Evolutionary conservation across 2,329 filamentous ascomycete genomes (phyloP), one percentile per base, ranked within the genome.

Genomic region (Colletotrichum abscissum): DNA sequence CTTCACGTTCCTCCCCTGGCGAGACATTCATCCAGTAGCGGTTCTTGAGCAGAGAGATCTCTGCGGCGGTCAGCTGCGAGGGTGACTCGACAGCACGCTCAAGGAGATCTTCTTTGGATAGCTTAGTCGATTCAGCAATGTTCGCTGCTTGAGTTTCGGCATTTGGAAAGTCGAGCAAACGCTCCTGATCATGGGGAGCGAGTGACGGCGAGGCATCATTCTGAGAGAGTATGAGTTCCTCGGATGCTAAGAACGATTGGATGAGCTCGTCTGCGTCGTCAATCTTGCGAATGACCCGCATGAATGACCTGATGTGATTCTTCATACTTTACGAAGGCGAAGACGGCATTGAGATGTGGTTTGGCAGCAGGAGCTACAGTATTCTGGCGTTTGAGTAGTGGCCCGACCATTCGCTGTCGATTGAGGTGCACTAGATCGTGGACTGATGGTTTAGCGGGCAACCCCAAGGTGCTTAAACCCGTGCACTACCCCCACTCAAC

Each of bases 131-230:
- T 42, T 63, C 33, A 16, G 38, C 60, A 63, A 63, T 63, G 60
- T 63, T 63, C 16, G 35, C 16, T 22, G 38, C 38, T 30, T 63
- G 35, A 22, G 5, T 63, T 24, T 30, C 60, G 4, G 38, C 5
- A 30, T 63, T 42, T 26, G 60, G 60, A 42, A 63, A 63, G 42
- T 63, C 42, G 60, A 63, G 60, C 33, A 35, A 49, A 63, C 38
- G 22, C 60, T n/a, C 24, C 19, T 49, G 42, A 24, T 63, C 38
- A 24, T 30, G 60, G 60, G 6, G 16, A 30, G 35, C 12, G 60
- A 52, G 14, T 28, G 26, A 22, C 8, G 19, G n/a, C 4, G 9
- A 52, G 42, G 16, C 60, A 6, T 8, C 42, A 22, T 63, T 42
- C 30, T 52, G 35, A 9, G 38, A 52, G 8, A 28, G 19, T 9